These are phyloP conservation scores for Neostapfia colusana DNA, from an alignment of 176 grass and related monocot genomes.

Conservation along the genomic window DNA sequence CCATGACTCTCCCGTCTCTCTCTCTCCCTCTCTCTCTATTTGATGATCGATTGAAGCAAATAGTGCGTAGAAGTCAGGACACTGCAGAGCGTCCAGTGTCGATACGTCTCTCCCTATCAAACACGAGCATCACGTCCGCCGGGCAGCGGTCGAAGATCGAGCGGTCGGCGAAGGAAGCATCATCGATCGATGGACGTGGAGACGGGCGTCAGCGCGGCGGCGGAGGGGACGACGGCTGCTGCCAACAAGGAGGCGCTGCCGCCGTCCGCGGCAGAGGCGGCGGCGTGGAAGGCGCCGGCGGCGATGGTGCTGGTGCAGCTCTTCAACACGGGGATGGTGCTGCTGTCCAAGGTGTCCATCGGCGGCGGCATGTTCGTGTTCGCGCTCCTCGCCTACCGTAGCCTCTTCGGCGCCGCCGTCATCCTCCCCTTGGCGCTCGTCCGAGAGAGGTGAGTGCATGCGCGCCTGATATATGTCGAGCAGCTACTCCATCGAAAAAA, in stretches of 20 bases:
- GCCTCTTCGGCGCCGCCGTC: constrained; percentile 34
- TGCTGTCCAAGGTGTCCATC: constrained; percentile 51
- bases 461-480: neutral
- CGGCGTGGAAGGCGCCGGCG: constrained; percentile 35
- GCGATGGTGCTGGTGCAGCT: constrained; percentile 47
- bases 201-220: neutral
- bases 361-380: constrained; percentile 44
- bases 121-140: neutral
- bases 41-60: neutral
- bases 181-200: neutral
- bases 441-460: constrained; percentile 20
- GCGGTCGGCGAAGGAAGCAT: too few relatives aligned
- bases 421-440: constrained; percentile 42
- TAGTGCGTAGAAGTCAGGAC: neutral
- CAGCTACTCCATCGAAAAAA: neutral
- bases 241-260: too few relatives aligned
- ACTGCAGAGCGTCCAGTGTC: neutral
- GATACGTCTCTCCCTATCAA: neutral
- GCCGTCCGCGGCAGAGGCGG: neutral
- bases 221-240: too few relatives aligned
- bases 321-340: constrained; percentile 49
- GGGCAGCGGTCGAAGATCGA: neutral
- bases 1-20: neutral
- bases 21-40: neutral
- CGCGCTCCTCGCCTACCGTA: constrained; percentile 47